Evolutionary conservation across 805 yeast species (phyloP).

Genomic region (Saccharomycopsis oosterbeekiorum): DNA sequence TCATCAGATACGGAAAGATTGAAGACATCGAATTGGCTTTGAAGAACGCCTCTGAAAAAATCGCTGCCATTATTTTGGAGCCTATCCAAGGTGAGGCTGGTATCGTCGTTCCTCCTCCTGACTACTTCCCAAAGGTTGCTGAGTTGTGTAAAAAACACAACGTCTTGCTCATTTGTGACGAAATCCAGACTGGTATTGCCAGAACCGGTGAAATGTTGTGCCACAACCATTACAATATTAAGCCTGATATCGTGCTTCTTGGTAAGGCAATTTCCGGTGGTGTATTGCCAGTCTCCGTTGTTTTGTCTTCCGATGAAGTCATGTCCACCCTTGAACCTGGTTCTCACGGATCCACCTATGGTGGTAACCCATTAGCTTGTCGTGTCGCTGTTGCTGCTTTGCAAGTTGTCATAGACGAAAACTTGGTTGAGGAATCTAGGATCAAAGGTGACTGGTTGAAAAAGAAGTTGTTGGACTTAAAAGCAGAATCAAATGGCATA

Average conservation of each 20-base stretch:
- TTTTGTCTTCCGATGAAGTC: slow-evolving; percentile 78
- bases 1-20: slow-evolving; percentile 72
- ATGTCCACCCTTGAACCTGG: slow-evolving; percentile 90
- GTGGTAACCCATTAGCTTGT: slow-evolving; percentile 94
- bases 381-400: slow-evolving; percentile 90
- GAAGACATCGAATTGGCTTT: slow-evolving; percentile 83
- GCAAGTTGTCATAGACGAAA: slow-evolving; percentile 81
- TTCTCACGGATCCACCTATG: slow-evolving; percentile 95
- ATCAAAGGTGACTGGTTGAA: slow-evolving; percentile 64
- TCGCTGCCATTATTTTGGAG: slow-evolving; percentile 86
- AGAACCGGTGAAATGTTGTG: slow-evolving; percentile 94
- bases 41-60: slow-evolving; percentile 70
- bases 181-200: slow-evolving; percentile 95
- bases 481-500: slow-evolving; percentile 43
- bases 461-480: slow-evolving; percentile 43
- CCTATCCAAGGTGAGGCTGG: slow-evolving; percentile 99
- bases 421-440: slow-evolving; percentile 67
- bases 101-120: slow-evolving; percentile 84
- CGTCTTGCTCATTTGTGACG: slow-evolving; percentile 87
- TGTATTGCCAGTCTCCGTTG: slow-evolving; percentile 85
- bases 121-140: slow-evolving; percentile 64
- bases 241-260: slow-evolving; percentile 81
- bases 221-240: slow-evolving; percentile 75
- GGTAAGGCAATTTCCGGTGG: slow-evolving; percentile 98
- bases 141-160: slow-evolving; percentile 73